phyloP scores from a whole-genome alignment of 495 filamentous ascomycete species.

The Podospora pseudopauciseta region DNA sequence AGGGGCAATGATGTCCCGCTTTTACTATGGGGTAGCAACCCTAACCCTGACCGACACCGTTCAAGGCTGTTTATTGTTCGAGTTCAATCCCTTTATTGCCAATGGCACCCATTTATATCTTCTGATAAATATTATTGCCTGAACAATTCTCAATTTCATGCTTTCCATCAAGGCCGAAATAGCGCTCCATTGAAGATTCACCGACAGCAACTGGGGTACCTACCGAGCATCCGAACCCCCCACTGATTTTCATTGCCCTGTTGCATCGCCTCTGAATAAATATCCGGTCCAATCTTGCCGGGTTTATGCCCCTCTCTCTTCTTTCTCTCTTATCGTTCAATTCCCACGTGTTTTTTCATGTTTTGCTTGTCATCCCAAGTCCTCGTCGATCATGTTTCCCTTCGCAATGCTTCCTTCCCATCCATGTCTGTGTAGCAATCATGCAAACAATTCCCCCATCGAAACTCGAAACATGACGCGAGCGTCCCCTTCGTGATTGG shows the following conservation, averaged over 20 bases:
- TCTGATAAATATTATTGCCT: too few relatives aligned
- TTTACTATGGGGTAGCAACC: background rate
- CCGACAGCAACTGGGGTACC: background rate
- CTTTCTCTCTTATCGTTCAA: background rate
- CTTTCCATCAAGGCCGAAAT: background rate
- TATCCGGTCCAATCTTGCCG: background rate
- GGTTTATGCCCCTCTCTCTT: background rate
- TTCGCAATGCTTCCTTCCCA: background rate
- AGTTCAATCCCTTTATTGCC: too few relatives aligned
- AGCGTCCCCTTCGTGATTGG: background rate
- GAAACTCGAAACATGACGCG: conserved; percentile 8
- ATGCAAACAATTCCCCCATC: background rate
- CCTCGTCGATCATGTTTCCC: background rate
- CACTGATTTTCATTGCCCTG: background rate
- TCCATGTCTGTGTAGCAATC: background rate
- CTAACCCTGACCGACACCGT: background rate
- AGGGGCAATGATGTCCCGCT: background rate
- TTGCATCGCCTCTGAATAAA: background rate
- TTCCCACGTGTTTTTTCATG: background rate
- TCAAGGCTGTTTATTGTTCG: background rate
- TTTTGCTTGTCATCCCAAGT: background rate
- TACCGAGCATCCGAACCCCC: background rate
- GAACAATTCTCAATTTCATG: background rate
- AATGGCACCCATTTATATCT: too few relatives aligned
- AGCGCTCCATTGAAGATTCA: background rate